Conservation (phyloP, 1,139 yeast genomes). For the Hyphopichia buzzinii region DNA sequence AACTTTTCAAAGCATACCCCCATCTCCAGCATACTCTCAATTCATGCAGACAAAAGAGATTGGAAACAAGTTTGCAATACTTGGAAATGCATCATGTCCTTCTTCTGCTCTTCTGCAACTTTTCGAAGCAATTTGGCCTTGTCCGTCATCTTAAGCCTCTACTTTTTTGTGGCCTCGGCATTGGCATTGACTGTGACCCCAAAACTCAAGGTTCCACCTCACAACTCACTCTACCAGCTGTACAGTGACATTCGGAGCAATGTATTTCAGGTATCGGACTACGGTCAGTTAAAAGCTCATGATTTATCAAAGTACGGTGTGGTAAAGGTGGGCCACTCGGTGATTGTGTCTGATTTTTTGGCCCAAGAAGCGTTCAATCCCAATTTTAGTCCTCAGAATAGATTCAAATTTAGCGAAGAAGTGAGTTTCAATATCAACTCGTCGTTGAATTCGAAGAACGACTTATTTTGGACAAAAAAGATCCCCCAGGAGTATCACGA, state of each 20-base stretch:
- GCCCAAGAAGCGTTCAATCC: slow-evolving; percentile 10
- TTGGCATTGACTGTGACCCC: not conserved
- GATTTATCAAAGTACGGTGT: slow-evolving; percentile 15
- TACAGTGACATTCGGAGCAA: slow-evolving; percentile 7
- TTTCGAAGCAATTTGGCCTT: no score
- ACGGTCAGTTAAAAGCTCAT: slow-evolving; percentile 14
- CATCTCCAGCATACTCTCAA: no score
- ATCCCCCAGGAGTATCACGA: slow-evolving; percentile 10
- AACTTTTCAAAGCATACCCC: no score
- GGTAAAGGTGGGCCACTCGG: slow-evolving; percentile 14
- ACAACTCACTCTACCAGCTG: slow-evolving; percentile 6
- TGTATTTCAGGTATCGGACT: slow-evolving; percentile 7
- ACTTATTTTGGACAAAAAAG: not conserved
- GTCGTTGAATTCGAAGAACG: slow-evolving; percentile 4
- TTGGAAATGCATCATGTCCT: no score
- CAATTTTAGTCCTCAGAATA: slow-evolving; percentile 5
- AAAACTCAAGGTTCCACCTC: not conserved
- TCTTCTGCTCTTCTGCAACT: no score
- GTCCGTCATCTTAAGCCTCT: not conserved
- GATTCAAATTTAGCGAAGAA: not conserved
- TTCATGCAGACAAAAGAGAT: no score
- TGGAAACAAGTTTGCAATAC: no score
- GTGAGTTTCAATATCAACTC: slow-evolving; percentile 11
- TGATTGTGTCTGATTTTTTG: slow-evolving; percentile 15
- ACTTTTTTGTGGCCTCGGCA: not conserved